Percentiles rank a stretch among this genome's conserved stretches.
Conservation (phyloP, 257 asterid genomes). For the Nicotiana tabacum region DNA sequence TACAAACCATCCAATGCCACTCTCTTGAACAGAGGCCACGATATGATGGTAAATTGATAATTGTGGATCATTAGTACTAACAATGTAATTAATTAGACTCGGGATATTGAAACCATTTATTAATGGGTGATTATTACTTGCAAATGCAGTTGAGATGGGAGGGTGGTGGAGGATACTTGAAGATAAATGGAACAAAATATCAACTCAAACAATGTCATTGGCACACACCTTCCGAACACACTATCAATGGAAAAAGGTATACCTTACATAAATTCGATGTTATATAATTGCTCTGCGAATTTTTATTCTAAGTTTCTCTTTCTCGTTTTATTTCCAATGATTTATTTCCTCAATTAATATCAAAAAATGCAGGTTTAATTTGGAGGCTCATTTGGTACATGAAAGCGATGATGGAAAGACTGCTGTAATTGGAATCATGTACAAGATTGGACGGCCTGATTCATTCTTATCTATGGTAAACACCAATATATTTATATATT, state of each 20-base stretch:
- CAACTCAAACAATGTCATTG: constrained; percentile 49
- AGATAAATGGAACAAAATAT: constrained; percentile 44
- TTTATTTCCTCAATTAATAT: not conserved
- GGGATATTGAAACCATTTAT: not conserved
- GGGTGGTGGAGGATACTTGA: constrained; percentile 38
- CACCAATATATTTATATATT: not conserved
- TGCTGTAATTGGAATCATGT: constrained; percentile 29
- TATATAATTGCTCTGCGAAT: not conserved
- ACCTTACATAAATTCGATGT: not conserved
- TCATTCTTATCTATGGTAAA: constrained; percentile 2
- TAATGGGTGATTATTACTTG: not conserved
- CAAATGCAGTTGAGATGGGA: constrained; percentile 51
- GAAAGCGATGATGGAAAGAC: not conserved
- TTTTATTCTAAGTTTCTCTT: not conserved
- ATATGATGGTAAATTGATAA: constrained; percentile 54
- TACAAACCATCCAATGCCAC: constrained; percentile 58
- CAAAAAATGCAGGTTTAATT: not conserved
- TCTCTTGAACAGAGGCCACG: constrained; percentile 67
- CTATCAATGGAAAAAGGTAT: constrained; percentile 48
- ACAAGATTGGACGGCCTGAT: constrained; percentile 25
- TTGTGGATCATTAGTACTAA: not conserved
- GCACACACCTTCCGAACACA: constrained; percentile 70
- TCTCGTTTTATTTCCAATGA: not conserved
- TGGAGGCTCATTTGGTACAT: constrained; percentile 12
- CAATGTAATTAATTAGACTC: too few relatives aligned